Percentiles rank a stretch among this genome's conserved stretches.
Evolutionary conservation across 805 yeast species (phyloP).

Genomic region (Groenewaldozyma tartarivorans): DNA sequence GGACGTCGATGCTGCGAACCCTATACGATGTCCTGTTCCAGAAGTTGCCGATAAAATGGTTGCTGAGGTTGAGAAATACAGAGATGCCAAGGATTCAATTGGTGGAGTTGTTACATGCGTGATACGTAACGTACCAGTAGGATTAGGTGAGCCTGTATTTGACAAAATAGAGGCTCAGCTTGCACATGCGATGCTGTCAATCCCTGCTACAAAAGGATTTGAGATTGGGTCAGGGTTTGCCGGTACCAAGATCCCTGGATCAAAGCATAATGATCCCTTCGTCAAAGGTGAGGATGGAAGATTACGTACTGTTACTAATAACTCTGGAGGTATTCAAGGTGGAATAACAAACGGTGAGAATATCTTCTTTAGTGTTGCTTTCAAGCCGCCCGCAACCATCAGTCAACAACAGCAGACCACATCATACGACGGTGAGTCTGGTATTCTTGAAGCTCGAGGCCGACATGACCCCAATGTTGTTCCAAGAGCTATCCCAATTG

Average conservation of each 20-base stretch:
- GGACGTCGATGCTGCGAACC: constrained; percentile 76
- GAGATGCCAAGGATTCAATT: constrained; percentile 83
- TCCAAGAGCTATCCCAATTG: constrained; percentile 97
- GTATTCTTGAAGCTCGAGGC: constrained; percentile 89
- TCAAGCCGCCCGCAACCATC: constrained; percentile 97
- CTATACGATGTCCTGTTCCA: constrained; percentile 87
- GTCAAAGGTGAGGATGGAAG: constrained; percentile 48
- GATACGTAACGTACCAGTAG: constrained; percentile 83
- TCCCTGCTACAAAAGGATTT: constrained; percentile 97
- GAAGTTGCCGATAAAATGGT: constrained; percentile 68
- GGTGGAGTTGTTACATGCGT: constrained; percentile 99
- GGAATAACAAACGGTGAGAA: constrained; percentile 96
- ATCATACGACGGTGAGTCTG: constrained; percentile 79
- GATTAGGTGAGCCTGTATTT: constrained; percentile 97
- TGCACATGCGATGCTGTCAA: constrained; percentile 96
- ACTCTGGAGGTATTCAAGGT: constrained; percentile 97
- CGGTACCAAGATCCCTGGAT: constrained; percentile 86
- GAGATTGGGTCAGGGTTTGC: constrained; percentile 95
- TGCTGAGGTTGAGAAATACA: constrained; percentile 73
- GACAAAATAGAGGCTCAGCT: constrained; percentile 91
- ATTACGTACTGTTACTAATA: constrained; percentile 80
- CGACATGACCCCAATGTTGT: constrained; percentile 98
- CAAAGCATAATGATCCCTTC: constrained; percentile 88
- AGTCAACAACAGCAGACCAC: constrained; percentile 86
- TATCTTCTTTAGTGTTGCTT: constrained; percentile 89